A percentile compares a stretch with the other conserved stretches of the same genome.
Conservation (phyloP, 441 rosid genomes). For the Hura crepitans region DNA sequence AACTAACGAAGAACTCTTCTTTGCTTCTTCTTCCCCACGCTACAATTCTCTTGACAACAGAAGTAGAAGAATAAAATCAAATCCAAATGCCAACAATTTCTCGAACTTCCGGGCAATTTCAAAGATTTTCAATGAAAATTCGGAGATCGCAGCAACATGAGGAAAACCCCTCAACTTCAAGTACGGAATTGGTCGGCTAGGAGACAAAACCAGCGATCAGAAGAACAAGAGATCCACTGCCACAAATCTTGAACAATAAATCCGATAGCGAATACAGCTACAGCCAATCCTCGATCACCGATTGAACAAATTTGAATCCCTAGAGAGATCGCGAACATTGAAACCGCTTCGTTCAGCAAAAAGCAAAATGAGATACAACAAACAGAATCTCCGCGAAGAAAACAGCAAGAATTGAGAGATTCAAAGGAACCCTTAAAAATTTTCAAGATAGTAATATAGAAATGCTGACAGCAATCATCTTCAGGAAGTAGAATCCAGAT, state of each 20-base stretch:
- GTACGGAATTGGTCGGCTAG: background rate
- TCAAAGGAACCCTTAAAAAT: background rate
- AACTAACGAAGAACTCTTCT: conserved; percentile 24
- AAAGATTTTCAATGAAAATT: background rate
- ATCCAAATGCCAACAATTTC: background rate
- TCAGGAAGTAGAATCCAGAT: background rate
- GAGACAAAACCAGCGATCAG: background rate
- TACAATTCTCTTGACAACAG: background rate
- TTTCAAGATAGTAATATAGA: background rate
- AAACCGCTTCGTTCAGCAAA: background rate
- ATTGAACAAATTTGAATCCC: background rate
- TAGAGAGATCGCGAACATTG: background rate
- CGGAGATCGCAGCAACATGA: conserved; percentile 12
- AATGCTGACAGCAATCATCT: background rate
- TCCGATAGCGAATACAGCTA: conserved; percentile 7
- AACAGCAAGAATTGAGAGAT: background rate
- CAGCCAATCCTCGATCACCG: conserved; percentile 13
- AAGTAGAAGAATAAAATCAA: background rate
- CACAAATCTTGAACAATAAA: conserved; percentile 24
- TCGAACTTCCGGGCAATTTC: background rate
- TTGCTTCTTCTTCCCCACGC: conserved; percentile 6
- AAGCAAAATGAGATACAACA: background rate
- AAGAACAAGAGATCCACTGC: conserved; percentile 8
- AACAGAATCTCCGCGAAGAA: background rate
- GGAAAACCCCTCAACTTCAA: background rate